Evolutionary conservation across 495 filamentous ascomycete genomes (phyloP).

Genomic region (Ramalina intermedia): DNA sequence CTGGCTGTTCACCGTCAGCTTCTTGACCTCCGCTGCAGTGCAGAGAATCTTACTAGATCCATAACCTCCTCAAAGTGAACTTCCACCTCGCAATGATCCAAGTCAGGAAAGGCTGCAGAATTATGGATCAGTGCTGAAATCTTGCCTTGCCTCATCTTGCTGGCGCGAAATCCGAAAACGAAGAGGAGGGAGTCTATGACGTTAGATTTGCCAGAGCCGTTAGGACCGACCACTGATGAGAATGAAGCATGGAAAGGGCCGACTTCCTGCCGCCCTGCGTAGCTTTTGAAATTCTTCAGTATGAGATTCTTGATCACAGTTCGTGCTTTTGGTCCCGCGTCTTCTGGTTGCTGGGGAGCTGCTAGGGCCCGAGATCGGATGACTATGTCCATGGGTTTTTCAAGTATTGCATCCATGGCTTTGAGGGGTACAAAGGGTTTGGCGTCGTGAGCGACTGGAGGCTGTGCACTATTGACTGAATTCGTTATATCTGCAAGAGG

Average conservation of each 20-base stretch:
- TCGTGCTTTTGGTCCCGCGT: conserved; percentile 58
- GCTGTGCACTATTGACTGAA: conserved; percentile 47
- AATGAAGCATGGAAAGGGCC: conserved; percentile 95
- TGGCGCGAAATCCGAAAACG: conserved; percentile 94
- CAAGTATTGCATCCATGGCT: conserved; percentile 56
- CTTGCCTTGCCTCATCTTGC: conserved; percentile 98
- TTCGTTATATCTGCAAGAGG: conserved; percentile 70
- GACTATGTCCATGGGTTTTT: conserved; percentile 89
- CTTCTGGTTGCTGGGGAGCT: conserved; percentile 49
- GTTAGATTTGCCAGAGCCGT: conserved; percentile 96
- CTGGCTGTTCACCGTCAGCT: conserved; percentile 31
- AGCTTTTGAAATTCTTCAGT: conserved; percentile 95
- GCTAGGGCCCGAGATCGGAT: conserved; percentile 68
- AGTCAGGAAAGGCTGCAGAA: conserved; percentile 68
- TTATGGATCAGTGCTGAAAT: conserved; percentile 96
- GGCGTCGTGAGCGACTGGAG: conserved; percentile 25
- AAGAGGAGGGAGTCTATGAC: conserved; percentile 97
- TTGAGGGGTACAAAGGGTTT: conserved; percentile 50
- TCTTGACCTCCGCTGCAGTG: background rate
- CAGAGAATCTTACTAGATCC: conserved; percentile 40
- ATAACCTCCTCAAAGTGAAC: conserved; percentile 92
- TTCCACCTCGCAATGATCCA: conserved; percentile 85
- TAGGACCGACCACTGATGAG: conserved; percentile 96
- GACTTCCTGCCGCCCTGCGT: conserved; percentile 87
- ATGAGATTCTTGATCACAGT: conserved; percentile 84